Conservation (phyloP, 176 grass and related monocot species). For the Eleusine coracana region DNA sequence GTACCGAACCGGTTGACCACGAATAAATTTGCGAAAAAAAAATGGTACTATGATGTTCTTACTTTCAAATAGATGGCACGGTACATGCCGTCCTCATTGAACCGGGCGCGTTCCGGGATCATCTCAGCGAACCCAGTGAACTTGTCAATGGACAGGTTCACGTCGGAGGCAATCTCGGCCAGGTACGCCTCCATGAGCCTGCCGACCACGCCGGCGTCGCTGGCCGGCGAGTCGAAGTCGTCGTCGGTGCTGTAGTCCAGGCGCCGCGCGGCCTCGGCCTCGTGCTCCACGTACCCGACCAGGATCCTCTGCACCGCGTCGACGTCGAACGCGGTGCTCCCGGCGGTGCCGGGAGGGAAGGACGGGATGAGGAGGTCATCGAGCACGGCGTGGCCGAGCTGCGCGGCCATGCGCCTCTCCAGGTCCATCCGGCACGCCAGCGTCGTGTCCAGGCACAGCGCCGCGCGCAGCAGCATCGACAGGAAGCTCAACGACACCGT, state of each 20-base stretch:
- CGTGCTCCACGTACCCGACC: slow-evolving; percentile 73
- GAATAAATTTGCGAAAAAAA: neutral
- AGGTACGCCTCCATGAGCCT: slow-evolving; percentile 89
- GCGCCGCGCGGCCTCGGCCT: slow-evolving; percentile 49
- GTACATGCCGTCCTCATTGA: slow-evolving; percentile 94
- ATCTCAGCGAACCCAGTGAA: slow-evolving; percentile 70
- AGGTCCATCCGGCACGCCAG: slow-evolving; percentile 84
- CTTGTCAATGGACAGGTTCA: slow-evolving; percentile 59
- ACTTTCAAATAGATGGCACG: slow-evolving; percentile 93
- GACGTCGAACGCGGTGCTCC: slow-evolving; percentile 59
- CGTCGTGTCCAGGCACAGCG: slow-evolving; percentile 79
- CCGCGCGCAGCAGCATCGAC: slow-evolving; percentile 78
- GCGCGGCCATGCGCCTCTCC: slow-evolving; percentile 78
- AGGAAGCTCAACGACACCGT: slow-evolving; percentile 84
- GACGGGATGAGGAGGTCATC: slow-evolving; percentile 89
- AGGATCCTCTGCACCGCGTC: slow-evolving; percentile 82
- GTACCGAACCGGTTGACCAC: neutral
- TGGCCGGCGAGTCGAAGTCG: slow-evolving; percentile 53
- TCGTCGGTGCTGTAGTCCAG: slow-evolving; percentile 81
- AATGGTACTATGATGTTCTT: neutral
- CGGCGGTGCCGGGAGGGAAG: slow-evolving; percentile 30
- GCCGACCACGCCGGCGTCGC: slow-evolving; percentile 52
- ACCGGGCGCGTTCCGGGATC: slow-evolving; percentile 74
- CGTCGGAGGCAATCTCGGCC: slow-evolving; percentile 81
- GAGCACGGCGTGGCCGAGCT: slow-evolving; percentile 71